Base-by-base conservation (phyloP, 2,329 filamentous ascomycete species). In the Huntiella omanensis region DNA sequence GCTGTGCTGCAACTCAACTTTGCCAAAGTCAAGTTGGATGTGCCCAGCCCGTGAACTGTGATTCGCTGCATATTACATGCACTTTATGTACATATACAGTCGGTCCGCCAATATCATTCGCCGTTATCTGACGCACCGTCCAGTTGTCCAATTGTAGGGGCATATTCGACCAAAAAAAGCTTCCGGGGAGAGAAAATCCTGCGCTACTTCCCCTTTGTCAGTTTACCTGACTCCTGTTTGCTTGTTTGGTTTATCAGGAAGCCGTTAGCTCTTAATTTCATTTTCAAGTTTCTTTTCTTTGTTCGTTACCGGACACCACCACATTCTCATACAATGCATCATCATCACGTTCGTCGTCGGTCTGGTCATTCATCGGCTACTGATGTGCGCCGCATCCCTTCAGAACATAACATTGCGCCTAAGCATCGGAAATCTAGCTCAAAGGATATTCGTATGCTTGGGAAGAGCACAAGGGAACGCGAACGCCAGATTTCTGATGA, bases 351-450 rank as follows among this genome's bases (percentile, higher is more conserved):
- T 40, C 70, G 71, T 50, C 68, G 71, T 59, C 62, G 59, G 55
- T 64, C 66, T 50, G 62, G 63, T 50, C 70, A 70, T 58, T 64
- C 67, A 38, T 72, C 71, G 46, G 64, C 64, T 59, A 72, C 70
- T 37, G 72, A 75, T 53, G 65, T 71, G 17, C 68, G 71, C 38
- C 37, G 43, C 45, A 68, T 72, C 47, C 57, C 65, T 36, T 55
- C 66, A 7, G 67, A 66, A 52, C 62, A 65, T 52, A 68, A 68
- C 55, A 63, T 69, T 38, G 66, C 70, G 34, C 56, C 59, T 43
- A 60, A 68, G 55, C 61, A 61, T 16, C 47, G 63, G 66, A 53
- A 66, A 62, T 39, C 52, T 60, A 66, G 42, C 38, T 49, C 54
- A 63, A 63, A 45, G 60, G 63, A 22, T 52, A 54, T 60, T 36